Conservation (phyloP, 2,329 filamentous ascomycete genomes). For the Ceratocystis albifundus region DNA sequence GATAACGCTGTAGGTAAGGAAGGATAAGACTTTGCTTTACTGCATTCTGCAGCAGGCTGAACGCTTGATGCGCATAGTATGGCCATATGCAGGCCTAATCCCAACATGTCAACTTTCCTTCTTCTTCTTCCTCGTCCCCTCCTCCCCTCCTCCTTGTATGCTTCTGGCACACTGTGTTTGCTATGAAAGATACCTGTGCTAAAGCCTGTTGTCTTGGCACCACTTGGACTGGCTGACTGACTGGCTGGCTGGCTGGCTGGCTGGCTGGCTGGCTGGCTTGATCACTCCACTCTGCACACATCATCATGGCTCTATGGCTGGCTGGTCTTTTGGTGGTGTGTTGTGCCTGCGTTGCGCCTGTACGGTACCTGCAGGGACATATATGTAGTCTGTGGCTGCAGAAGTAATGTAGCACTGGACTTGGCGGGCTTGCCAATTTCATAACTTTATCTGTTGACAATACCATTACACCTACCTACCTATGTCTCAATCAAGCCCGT, state of each 20-base stretch:
- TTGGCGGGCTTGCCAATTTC: not conserved
- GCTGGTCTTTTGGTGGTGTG: not conserved
- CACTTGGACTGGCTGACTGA: not conserved
- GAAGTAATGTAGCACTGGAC: not conserved
- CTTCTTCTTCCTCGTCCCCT: not conserved
- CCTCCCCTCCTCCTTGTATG: not conserved
- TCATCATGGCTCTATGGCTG: too few relatives aligned
- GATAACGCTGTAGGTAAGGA: not conserved
- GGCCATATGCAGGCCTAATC: not conserved
- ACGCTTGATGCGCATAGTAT: not conserved
- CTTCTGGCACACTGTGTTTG: constrained; percentile 6
- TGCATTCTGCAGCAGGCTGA: not conserved
- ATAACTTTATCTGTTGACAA: not conserved
- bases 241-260: not conserved
- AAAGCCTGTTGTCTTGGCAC: not conserved
- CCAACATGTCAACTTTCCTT: not conserved
- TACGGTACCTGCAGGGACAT: too few relatives aligned
- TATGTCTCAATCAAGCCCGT: not conserved
- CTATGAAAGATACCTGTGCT: not conserved
- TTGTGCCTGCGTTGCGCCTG: not conserved
- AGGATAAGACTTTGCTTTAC: not conserved
- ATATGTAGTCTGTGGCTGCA: not conserved
- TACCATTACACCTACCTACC: not conserved
- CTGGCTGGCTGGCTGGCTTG: not conserved
- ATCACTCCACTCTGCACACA: too few relatives aligned